Evolutionary conservation across 2,329 filamentous ascomycete genomes (phyloP), one percentile per base, ranked within the genome.

Genomic region (Exserohilum rostratum): DNA sequence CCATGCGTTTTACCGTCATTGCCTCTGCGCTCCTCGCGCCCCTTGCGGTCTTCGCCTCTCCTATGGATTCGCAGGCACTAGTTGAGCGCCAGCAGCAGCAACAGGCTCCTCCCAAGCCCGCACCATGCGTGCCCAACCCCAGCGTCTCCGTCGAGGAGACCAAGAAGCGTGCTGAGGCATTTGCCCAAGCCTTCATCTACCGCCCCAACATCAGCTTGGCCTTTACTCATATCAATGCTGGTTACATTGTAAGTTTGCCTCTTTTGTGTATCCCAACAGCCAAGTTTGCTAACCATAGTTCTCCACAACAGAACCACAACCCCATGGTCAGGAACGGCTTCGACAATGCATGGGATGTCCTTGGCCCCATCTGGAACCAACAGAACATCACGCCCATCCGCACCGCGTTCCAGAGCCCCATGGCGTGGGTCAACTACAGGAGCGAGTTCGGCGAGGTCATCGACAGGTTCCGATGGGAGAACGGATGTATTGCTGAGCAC

Each of bases 401-500:
- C 6, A 68, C 62, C 3, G 51, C 57, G 9, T 70, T 68, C 55
- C 60, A 62, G 43, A 18, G 35, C 11, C 55, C 57, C 1, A 61
- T 65, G 46, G 60, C 69, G 20, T 71, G 68, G 67, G 40, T 72
- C 51, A 66, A 71, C 15, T 71, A 72, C 27, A 40, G 50, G 12
- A 60, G 38, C 2, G 35, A 48, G 6, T 69, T 69, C 58, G 67
- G 67, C 3, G 57, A 58, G 30, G 48, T 71, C 6, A 64, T 72
- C 12, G 70, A 71, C 58, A 57, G 68, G 15, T 72, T 60, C 55
- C 46, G 69, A 10, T 71, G 68, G 69, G 69, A 70, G 52, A 62
- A 53, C 13, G 68, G 66, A 7, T 72, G 70, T 38, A 71, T 72
- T 44, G 69, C 55, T 58, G 70, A 71, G 48, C 69, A 72, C 58